Conservation (phyloP, 805 yeast species). For the Starmera amethionina region DNA sequence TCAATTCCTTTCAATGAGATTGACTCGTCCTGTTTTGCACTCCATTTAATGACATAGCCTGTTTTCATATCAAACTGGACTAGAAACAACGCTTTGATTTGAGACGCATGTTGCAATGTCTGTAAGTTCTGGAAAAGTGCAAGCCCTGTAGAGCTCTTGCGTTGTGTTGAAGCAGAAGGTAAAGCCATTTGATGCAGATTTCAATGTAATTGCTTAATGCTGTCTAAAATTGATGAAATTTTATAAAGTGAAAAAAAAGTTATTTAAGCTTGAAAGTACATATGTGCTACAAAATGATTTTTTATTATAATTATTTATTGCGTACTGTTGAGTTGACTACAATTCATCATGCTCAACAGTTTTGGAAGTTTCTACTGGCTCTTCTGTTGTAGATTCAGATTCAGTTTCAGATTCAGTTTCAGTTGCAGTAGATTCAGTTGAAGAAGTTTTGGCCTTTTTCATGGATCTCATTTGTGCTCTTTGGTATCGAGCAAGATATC, state of each 20-base stretch:
- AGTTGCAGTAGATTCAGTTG: background rate
- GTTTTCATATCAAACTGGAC: constrained; percentile 41
- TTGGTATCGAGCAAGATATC: constrained; percentile 4
- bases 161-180: too few relatives aligned
- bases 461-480: constrained; percentile 14
- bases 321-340: background rate
- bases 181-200: too few relatives aligned
- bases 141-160: too few relatives aligned
- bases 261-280: background rate
- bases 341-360: background rate
- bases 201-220: too few relatives aligned
- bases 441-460: constrained; percentile 5
- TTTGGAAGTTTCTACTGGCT: background rate
- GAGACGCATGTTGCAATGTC: constrained; percentile 8
- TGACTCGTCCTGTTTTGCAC: constrained; percentile 18
- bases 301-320: too few relatives aligned
- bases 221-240: too few relatives aligned
- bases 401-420: background rate
- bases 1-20: constrained; percentile 37
- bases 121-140: too few relatives aligned
- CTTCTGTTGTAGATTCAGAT: background rate
- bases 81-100: constrained; percentile 34
- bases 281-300: background rate
- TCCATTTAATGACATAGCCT: constrained; percentile 42
- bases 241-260: too few relatives aligned